Base-by-base conservation (phyloP, 139 green algal genomes). In the Micromonas commoda region DNA sequence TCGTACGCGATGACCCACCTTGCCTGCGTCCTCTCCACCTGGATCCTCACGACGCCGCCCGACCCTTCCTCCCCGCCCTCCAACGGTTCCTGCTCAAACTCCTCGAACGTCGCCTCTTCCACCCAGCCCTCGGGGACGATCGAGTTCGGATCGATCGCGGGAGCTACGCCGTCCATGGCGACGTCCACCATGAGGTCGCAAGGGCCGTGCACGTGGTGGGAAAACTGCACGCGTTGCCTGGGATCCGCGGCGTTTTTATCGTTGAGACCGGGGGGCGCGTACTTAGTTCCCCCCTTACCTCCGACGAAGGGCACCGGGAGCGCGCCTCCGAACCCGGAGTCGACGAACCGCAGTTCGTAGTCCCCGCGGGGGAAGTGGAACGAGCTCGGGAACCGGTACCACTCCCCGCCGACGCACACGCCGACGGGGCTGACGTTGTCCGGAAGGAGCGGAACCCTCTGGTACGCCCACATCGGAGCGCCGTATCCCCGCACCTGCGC, bases 381-480 rank as follows among this genome's bases (percentile, higher is more conserved):
- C 31, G 88, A 86, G 20, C 82, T 88, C 24, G 89, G 90, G 80
- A 90, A 93, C 70, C 88, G 81, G 72, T 94, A 80, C 90, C 90
- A 94, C 80, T 94, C 90, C 28, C 75, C 82, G 1, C 86, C 89
- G n/a, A 89, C 63, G 82, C 90, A 94, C 31, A 94, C 88, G n/a
- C 61, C 52, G 3, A 66, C 26, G 24, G 67, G 16, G 38, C 84
- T 77, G 4, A 87, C 37, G 13, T 53, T 28, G 24, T 24, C 1
- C 21, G 37, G 4, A 0, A 29, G 20, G 31, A 32, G 20, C 1
- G 68, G 68, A 34, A 75, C 20, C 3, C n/a, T 5, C 1, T 28
- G 26, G 53, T 85, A 92, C 0, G 89, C 37, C 1, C 28, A 32
- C 81, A 89, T 82, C 28, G 88, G 83, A 0, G 87, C 87, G 37